Evolutionary conservation across 2,329 filamentous ascomycete species (phyloP), one percentile per base, ranked within the genome.

Genomic region (Helminthosporium solani): DNA sequence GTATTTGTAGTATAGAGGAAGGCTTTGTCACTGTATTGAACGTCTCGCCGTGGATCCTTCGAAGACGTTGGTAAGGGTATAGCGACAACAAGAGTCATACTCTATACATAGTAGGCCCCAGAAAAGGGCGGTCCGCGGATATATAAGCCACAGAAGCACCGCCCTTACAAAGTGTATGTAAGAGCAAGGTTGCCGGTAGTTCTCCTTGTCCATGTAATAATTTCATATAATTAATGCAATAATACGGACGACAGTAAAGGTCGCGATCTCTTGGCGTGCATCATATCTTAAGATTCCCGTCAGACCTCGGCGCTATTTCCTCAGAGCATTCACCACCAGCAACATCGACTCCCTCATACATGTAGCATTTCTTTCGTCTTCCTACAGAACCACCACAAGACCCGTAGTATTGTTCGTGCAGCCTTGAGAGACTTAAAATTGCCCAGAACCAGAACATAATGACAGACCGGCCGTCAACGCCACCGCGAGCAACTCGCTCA

Each of bases 401-500:
- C n/a, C n/a, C n/a, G n/a, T n/a, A n/a, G n/a, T n/a, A n/a, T n/a
- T n/a, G n/a, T 27, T 27, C 7, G 12, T 7, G 12, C 7, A 27
- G 7, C 25, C 25, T 27, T 12, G 7, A 27, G 7, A 12, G 25
- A 7, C 12, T 27, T 7, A 7, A 12, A 27, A 7, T 27, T 12
- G 12, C 25, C 25, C 12, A 34, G 23, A 33, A 3, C 18, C 4
- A 21, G 7, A 19, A 18, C 49, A 56, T 8, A 30, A 73, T 72
- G 70, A 54, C 70, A 5, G 64, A 69, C 34, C 66, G 75, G 33
- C 74, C 74, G 9, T 68, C 71, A 38, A 80, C 79, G 57, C 77
- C 80, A 53, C 73, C 75, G 53, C 71, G 52, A 55, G 70, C 49
- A 61, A 70, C 53, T 44, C 61, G 61, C 54, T 65, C 61, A 45